Evolutionary conservation across 176 grass and related monocot genomes (phyloP).

Genomic region (Avena atlantica): DNA sequence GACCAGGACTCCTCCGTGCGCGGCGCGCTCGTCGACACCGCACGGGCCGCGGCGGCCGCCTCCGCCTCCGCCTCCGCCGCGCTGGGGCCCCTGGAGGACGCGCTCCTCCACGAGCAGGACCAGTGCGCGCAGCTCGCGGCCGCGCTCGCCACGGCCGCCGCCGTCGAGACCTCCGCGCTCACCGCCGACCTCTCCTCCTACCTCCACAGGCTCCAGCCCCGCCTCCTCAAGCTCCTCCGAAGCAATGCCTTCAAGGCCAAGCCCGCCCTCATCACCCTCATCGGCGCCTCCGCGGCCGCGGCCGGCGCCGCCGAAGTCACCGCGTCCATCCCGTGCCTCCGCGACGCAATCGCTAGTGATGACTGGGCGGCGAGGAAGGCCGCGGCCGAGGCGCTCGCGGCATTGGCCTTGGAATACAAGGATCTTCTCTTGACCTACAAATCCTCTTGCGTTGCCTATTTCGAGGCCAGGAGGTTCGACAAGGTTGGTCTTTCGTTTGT

Average conservation of each 20-base stretch:
- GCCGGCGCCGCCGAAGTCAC: conserved; percentile 57
- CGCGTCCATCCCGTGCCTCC: conserved; percentile 70
- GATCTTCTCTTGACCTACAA: conserved; percentile 78
- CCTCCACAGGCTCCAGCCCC: conserved; percentile 78
- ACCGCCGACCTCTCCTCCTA: conserved; percentile 65
- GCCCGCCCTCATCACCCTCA: conserved; percentile 76
- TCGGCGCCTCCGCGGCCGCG: conserved; percentile 61
- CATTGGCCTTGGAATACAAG: conserved; percentile 69
- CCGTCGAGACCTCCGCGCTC: conserved; percentile 62
- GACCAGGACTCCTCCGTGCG: conserved; percentile 99
- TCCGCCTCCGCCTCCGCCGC: conserved; percentile 45
- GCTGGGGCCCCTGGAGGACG: conserved; percentile 71
- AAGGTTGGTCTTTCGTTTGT: conserved; percentile 56
- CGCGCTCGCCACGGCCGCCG: conserved; percentile 81
- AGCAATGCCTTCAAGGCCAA: conserved; percentile 99
- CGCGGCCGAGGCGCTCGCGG: conserved; percentile 77
- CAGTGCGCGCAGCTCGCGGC: conserved; percentile 83
- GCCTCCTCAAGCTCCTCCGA: conserved; percentile 88
- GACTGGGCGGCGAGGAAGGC: conserved; percentile 96
- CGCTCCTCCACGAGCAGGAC: conserved; percentile 97
- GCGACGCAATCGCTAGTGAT: conserved; percentile 74
- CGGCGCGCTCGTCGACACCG: conserved; percentile 78
- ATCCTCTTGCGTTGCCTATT: conserved; percentile 74
- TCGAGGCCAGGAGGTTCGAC: conserved; percentile 87
- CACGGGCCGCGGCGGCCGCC: conserved; percentile 65